Conservation (phyloP, 208 protist genomes). For the Trichomonas gallinae region DNA sequence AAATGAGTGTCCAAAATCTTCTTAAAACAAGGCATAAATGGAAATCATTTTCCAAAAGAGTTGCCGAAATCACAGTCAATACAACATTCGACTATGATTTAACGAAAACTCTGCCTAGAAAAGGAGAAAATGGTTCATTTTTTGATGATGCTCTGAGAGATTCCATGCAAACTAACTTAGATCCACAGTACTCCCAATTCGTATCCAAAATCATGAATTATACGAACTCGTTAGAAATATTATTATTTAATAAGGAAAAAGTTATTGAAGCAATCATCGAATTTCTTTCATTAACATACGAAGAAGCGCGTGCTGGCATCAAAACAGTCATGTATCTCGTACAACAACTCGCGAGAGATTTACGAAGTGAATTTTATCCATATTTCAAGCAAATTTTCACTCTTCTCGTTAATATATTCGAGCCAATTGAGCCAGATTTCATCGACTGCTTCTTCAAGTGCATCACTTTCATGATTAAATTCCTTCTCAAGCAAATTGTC, state of each 20-base stretch:
- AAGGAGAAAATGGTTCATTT: not conserved
- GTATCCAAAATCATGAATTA: not conserved
- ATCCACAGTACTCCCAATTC: not conserved
- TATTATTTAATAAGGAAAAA: slow-evolving; percentile 9
- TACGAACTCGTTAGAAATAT: not conserved
- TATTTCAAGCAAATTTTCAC: not conserved
- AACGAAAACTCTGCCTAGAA: not conserved
- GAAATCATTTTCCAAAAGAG: not conserved
- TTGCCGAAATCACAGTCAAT: not conserved
- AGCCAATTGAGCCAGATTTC: not conserved
- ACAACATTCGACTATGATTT: not conserved
- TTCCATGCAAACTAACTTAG: not conserved
- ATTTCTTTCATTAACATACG: not conserved
- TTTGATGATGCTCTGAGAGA: not conserved
- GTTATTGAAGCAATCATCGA: not conserved
- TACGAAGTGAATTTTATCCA: not conserved
- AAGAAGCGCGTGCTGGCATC: not conserved
- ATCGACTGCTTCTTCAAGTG: not conserved
- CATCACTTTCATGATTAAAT: not conserved
- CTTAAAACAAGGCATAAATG: not conserved
- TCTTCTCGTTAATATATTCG: not conserved
- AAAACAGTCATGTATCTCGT: not conserved
- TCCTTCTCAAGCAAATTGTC: not conserved
- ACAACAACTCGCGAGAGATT: not conserved
- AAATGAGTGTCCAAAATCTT: not conserved